Evolutionary conservation across 129 eudicot genomes (phyloP), one percentile per base, ranked within the genome.

Genomic region (Artemisia tridentata): DNA sequence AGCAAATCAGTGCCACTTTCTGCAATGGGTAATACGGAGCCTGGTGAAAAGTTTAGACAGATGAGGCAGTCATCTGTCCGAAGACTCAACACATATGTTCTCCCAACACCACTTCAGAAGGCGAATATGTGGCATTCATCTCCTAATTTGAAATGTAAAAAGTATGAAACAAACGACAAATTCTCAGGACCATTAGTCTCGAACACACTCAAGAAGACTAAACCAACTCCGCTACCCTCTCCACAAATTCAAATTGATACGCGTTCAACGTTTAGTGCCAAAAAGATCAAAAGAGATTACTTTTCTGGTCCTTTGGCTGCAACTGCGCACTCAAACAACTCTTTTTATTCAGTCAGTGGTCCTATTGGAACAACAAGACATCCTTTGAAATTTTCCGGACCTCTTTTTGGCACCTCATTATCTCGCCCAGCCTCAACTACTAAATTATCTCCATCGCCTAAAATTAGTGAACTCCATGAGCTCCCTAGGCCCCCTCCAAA

Each of bases 391-490:
- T 43, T 16, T 72, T 58, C 43, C 14, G 41, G 65, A 12, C 18
- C 75, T 54, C 41, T 38, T 34, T 70, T 59, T 23, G 52, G 19
- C 38, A 73, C 64, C 12, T 1, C 45, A 38, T 38, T 38, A 38
- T 7, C 45, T 38, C 45, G 45, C 45, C 45, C 45, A 38, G 45
- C 11, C 45, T 38, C 45, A 38, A 38, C 45, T 38, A 38, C 45
- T 38, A 38, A 38, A 38, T 38, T 38, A 38, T 38, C 45, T 31
- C 82, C 95, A 11, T 87, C 91, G 1, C 97, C 97, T 38, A 85
- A 71, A 80, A 91, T 91, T 52, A 91, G 82, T 52, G 97, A 91
- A 74, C 97, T 88, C 65, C 97, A 88, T 63, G 97, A 88, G 82
- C 92, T 91, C 76, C 97, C 96, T 20, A 83, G 90, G 56, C 97